Evolutionary conservation across 1,284 basidiomycete genomes (phyloP), one percentile per base, ranked within the genome.

Genomic region (Lignosus rhinocerotis): DNA sequence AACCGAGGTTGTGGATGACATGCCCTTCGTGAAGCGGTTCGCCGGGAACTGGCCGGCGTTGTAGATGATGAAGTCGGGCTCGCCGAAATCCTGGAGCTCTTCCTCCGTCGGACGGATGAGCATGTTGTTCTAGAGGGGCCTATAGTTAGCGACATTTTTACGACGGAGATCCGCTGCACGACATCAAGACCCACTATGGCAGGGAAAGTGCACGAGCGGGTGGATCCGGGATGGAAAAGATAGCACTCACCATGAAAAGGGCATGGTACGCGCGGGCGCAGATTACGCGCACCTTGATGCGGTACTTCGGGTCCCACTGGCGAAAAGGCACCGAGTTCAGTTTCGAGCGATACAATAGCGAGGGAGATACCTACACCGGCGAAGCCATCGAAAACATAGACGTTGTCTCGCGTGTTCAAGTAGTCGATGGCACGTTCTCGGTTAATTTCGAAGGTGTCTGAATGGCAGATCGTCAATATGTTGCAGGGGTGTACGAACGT

Each of bases 1-100:
- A 57, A 99, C 96, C 19, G 96, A 98, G 31, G 96, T 99, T 46
- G 96, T 93, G 36, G 95, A 98, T 63, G 94, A 97, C 96, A 99
- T 99, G 76, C 96, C 96, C 78, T 98, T 95, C 61, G 97, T 99
- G 86, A 99, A 99, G 56, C 97, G 93, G 78, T 99, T 99, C 69
- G 97, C 97, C 44, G 97, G 97, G 91, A 99, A 99, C 77, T 99
- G 96, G 65, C 97, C 97, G 55, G 97, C 97, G 77, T 99, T 99
- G 87, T 99, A 99, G 78, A 99, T 98, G 81, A 96, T 98, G 75
- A 99, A 99, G 75, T 99, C 97, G 55, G 97, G 97, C 75, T 98
- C 94, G 72, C 96, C 96, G 75, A 98, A 99, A 74, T 92, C 84
- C 67, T 90, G 89, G 44, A 99, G 87, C 77, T 99, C 96, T 70